A percentile compares a stretch with the other conserved stretches of the same genome.
Evolutionary conservation across 306 rosid genomes (phyloP).

Genomic region (Malus fusca): DNA sequence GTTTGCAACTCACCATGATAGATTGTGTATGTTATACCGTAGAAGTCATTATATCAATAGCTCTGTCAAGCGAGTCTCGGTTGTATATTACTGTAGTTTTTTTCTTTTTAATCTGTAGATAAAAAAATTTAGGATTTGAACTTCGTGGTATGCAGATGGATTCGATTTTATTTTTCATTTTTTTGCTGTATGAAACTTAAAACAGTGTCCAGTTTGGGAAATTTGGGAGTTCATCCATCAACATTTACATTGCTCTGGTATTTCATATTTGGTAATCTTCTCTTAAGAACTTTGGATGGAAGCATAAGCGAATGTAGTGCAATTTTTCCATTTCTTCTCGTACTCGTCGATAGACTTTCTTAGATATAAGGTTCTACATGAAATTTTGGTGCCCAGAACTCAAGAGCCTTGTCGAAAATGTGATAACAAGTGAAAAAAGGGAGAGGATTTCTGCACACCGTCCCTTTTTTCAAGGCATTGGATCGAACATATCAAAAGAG

Average conservation of each 20-base stretch:
- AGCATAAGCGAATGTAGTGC: background rate
- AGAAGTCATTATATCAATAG: background rate
- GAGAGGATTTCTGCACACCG: no score
- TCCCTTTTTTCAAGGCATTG: no score
- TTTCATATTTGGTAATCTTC: background rate
- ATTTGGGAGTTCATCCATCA: background rate
- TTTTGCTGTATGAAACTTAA: background rate
- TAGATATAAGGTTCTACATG: no score
- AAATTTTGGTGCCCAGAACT: no score
- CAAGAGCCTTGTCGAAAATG: no score
- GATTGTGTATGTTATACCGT: background rate
- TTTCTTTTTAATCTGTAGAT: background rate
- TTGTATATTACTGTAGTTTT: background rate
- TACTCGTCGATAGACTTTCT: background rate
- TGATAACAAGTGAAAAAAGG: no score
- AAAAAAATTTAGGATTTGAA: background rate
- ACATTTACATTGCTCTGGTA: background rate
- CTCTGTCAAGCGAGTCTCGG: background rate
- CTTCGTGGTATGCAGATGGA: background rate
- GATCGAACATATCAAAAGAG: no score
- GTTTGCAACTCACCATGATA: background rate
- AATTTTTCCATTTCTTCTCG: background rate
- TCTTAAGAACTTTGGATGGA: background rate
- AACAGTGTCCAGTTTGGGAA: background rate
- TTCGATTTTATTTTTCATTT: background rate